These are phyloP conservation scores for Jaapia argillacea DNA, from an alignment of 768 basidiomycete species.

Conservation along the genomic window DNA sequence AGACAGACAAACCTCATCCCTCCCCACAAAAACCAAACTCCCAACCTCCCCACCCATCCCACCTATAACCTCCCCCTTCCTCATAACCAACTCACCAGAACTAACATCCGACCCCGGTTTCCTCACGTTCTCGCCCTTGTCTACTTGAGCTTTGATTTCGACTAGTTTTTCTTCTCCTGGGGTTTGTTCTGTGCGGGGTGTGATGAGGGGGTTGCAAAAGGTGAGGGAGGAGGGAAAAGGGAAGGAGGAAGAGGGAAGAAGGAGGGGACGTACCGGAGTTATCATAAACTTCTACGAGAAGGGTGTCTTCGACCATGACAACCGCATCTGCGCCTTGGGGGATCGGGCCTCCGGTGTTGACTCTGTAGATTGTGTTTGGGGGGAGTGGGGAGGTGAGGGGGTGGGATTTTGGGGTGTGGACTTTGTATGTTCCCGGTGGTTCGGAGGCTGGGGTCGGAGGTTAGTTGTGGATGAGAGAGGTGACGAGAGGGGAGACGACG, in stretches of 20 bases:
- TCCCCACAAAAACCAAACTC: constrained; percentile 70
- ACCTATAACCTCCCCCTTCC: constrained; percentile 48
- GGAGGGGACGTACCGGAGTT: no score
- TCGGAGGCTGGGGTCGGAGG: constrained; percentile 41
- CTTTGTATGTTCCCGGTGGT: constrained; percentile 53
- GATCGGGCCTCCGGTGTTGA: constrained; percentile 82
- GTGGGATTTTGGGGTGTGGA: constrained; percentile 45
- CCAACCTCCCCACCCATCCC: constrained; percentile 77
- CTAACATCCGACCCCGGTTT: constrained; percentile 64
- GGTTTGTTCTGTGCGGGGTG: background rate
- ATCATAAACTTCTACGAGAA: constrained; percentile 26
- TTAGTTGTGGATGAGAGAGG: background rate
- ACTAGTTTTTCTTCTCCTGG: constrained; percentile 58
- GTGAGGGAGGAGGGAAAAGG: no score
- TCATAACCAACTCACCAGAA: constrained; percentile 57
- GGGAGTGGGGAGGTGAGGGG: constrained; percentile 30
- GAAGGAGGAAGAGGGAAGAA: no score
- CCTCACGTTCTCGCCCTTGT: constrained; percentile 62
- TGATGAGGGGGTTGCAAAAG: background rate
- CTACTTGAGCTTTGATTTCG: constrained; percentile 52
- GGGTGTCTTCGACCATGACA: constrained; percentile 92
- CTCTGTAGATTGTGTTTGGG: constrained; percentile 45
- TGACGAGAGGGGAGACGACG: constrained; percentile 9
- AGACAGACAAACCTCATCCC: constrained; percentile 49
- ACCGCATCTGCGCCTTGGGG: constrained; percentile 69